phyloP scores from a whole-genome alignment of 352 stramenopile species.

The Pythium sp. region DNA sequence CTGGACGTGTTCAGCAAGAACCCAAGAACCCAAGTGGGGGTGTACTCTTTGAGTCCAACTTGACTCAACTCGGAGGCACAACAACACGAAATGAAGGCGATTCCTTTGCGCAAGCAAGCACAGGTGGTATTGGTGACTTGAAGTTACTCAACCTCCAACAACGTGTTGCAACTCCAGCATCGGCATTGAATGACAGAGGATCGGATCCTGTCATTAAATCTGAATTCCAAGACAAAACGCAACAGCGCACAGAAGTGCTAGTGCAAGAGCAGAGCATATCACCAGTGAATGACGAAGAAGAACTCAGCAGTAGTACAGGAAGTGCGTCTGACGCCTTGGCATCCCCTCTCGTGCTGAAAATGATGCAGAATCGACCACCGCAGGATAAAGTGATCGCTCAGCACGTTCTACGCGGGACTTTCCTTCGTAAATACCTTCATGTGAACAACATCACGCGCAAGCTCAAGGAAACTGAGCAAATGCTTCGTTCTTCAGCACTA shows the following conservation, averaged over 20 bases:
- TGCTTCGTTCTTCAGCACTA: constrained; percentile 32
- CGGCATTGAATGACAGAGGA: neutral
- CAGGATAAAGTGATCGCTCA: constrained; percentile 52
- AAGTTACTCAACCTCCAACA: neutral
- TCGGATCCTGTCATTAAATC: neutral
- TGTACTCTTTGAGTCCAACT: neutral
- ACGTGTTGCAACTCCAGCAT: neutral
- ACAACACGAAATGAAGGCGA: neutral
- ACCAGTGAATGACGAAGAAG: neutral
- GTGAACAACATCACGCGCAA: constrained; percentile 58
- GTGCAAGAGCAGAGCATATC: neutral
- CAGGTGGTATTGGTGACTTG: neutral
- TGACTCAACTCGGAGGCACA: neutral
- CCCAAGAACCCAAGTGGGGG: neutral
- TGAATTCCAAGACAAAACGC: neutral
- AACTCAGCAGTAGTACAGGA: neutral
- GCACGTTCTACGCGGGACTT: constrained; percentile 54
- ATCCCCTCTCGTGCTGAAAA: constrained; percentile 39
- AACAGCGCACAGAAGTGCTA: neutral
- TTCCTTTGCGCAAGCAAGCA: neutral
- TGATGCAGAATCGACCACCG: constrained; percentile 20
- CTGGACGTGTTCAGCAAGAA: neutral
- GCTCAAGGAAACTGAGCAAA: constrained; percentile 60
- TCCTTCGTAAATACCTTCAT: constrained; percentile 69
- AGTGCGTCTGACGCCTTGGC: constrained; percentile 15